Evolutionary conservation across 164 flowering plant species (phyloP), one percentile per base, ranked within the genome.

Genomic region (Kingdonia uniflora): DNA sequence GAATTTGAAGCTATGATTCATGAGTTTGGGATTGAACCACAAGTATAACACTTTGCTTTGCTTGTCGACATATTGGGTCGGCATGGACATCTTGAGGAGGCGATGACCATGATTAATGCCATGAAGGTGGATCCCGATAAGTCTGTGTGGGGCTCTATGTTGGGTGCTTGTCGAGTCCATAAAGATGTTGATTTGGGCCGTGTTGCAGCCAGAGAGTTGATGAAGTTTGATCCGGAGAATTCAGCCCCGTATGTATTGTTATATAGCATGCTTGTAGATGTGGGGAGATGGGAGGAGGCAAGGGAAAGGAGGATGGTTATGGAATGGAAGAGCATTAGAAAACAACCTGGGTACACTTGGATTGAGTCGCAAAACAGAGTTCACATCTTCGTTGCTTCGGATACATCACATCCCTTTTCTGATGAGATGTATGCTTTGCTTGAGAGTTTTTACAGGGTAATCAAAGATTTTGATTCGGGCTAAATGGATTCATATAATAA

Each of bases 311-410:
- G 51, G 29, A 21, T 47, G 51, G 19, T 21, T 23, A 47, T 47
- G 51, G 26, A 22, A 47, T 7, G n/a, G 23, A 47, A 47, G 5
- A 24, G 29, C 2, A 22, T 47, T 6, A 11, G n/a, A 20, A 47
- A 47, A 24, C 51, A 47, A 22, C 51, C 51, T 47, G 51, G 51
- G 5, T 22, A 22, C 23, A 47, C 25, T 11, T 47, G 51, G 51
- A 47, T 47, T 6, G 26, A 47, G 15, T 44, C n/a, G 48, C 19
- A 44, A 16, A 17, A 44, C 48, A 16, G n/a, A 44, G 48, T 44
- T 44, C 19, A 44, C 20, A 21, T 44, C 20, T 44, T 44, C 20
- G 22, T 44, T 44, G 48, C 48, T 13, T 44, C 48, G n/a, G 48
- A 44, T 44, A 44, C 12, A 17, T 44, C 48, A 11, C 48, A 44